phyloP scores from a whole-genome alignment of 2,329 filamentous ascomycete genomes.

The Bisporella sp. region DNA sequence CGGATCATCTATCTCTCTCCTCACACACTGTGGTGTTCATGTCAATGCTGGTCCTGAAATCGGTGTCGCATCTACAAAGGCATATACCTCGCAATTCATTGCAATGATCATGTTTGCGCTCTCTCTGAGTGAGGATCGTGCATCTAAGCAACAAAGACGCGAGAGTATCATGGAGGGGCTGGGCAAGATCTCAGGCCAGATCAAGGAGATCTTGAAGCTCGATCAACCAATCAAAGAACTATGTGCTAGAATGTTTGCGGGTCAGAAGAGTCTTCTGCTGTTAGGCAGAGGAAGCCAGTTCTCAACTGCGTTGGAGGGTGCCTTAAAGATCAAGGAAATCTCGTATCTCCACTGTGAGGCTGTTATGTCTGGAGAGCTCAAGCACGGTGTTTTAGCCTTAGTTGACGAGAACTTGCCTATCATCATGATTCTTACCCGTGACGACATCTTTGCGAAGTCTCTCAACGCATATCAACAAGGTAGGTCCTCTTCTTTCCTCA shows the following conservation, averaged over 20 bases:
- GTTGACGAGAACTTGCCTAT: constrained; percentile 98
- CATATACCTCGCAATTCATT: constrained; percentile 98
- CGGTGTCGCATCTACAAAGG: constrained; percentile 97
- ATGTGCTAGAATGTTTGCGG: constrained; percentile 86
- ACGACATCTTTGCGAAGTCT: constrained; percentile 97
- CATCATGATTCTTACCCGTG: constrained; percentile 98
- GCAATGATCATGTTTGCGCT: constrained; percentile 99
- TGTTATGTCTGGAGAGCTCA: constrained; percentile 99
- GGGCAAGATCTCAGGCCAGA: constrained; percentile 78
- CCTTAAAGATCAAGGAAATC: constrained; percentile 99
- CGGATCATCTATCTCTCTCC: constrained; percentile 94
- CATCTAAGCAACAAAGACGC: constrained; percentile 85
- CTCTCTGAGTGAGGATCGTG: constrained; percentile 91
- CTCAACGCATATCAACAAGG: constrained; percentile 98
- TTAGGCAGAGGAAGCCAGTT: constrained; percentile 94
- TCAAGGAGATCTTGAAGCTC: constrained; percentile 84
- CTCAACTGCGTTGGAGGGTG: constrained; percentile 93
- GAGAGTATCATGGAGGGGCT: constrained; percentile 97
- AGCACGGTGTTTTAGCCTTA: constrained; percentile 94
- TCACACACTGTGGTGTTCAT: constrained; percentile 99
- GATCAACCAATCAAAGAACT: constrained; percentile 92
- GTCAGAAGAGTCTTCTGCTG: constrained; percentile 92
- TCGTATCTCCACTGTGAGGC: constrained; percentile 99
- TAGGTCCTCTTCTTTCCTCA: constrained; percentile 33
- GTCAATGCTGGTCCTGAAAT: constrained; percentile 99